phyloP scores from a whole-genome alignment of 2,329 filamentous ascomycete genomes.

The Fusarium palustre region DNA sequence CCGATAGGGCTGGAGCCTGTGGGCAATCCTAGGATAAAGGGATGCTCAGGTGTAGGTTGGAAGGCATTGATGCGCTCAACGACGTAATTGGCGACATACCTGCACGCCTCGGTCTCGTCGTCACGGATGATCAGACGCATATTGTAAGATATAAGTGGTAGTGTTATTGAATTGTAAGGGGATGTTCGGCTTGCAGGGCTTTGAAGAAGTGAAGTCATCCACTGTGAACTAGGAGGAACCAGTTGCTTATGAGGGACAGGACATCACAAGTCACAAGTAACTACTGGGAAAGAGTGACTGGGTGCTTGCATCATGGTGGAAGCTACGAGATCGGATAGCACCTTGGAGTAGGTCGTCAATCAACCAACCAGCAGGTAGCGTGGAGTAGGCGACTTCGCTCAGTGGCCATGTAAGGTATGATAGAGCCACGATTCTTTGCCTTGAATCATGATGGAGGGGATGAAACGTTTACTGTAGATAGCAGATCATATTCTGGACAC shows the following conservation, averaged over 20 bases:
- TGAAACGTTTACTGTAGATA: slow-evolving; percentile 39
- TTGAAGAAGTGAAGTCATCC: slow-evolving; percentile 6
- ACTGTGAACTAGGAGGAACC: slow-evolving; percentile 15
- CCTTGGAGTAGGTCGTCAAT: slow-evolving; percentile 17
- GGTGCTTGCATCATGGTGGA: slow-evolving; percentile 31
- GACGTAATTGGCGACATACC: slow-evolving; percentile 85
- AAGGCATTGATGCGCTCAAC: slow-evolving; percentile 84
- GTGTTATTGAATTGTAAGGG: not conserved
- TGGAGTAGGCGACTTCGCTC: slow-evolving; percentile 23
- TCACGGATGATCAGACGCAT: slow-evolving; percentile 90
- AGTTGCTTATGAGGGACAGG: slow-evolving; percentile 32
- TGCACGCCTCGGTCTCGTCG: slow-evolving; percentile 74
- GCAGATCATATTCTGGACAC: slow-evolving; percentile 16
- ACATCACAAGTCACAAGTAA: not conserved
- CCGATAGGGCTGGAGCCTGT: slow-evolving; percentile 84
- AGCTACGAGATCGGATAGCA: slow-evolving; percentile 14
- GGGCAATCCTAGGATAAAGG: slow-evolving; percentile 85
- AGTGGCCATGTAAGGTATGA: slow-evolving; percentile 30
- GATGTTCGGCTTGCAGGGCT: not conserved
- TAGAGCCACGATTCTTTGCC: slow-evolving; percentile 9
- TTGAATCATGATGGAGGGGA: slow-evolving; percentile 15
- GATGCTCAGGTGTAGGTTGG: slow-evolving; percentile 75
- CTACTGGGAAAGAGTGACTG: slow-evolving; percentile 20
- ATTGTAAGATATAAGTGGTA: slow-evolving; percentile 45
- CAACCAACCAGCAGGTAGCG: slow-evolving; percentile 31